Evolutionary conservation across 352 stramenopile genomes (phyloP), one percentile per base, ranked within the genome.

Genomic region (Thalassiosira mediterranea): DNA sequence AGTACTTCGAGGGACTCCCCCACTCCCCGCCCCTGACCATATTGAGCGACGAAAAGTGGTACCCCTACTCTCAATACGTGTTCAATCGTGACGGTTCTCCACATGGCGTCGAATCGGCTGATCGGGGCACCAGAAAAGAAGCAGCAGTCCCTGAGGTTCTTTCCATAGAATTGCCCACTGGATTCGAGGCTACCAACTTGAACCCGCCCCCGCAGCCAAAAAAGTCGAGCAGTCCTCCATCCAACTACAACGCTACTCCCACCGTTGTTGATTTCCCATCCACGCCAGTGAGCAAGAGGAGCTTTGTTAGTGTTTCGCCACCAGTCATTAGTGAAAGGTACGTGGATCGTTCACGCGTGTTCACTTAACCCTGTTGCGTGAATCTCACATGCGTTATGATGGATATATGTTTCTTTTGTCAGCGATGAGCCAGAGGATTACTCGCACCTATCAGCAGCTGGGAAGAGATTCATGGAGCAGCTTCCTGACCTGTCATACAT

Each of bases 401-500:
- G n/a, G n/a, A n/a, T n/a, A n/a, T n/a, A n/a, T n/a, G n/a, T n/a
- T n/a, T n/a, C n/a, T n/a, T n/a, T n/a, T n/a, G n/a, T n/a, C n/a
- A n/a, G n/a, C n/a, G n/a, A n/a, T n/a, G n/a, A n/a, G n/a, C n/a
- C n/a, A n/a, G n/a, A n/a, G n/a, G n/a, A n/a, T n/a, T n/a, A n/a
- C n/a, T n/a, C n/a, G n/a, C n/a, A n/a, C n/a, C 48, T 77, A 28
- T 77, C 68, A 28, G 23, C 38, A 29, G 37, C 58, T 26, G 68
- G 68, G 37, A 72, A 72, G 48, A 63, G 58, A 42, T 77, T 77
- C n/a, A 44, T 77, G 46, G 59, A 77, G 3, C 37, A 77, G 56
- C 53, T 77, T 40, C 68, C 68, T 42, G 68, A 77, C 23, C 63
- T 77, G 26, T 72, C 68, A 32, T 77, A 77, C 25, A 77, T 77